Evolutionary conservation across 139 green algal genomes (phyloP).

Genomic region (Asterochloris erici): DNA sequence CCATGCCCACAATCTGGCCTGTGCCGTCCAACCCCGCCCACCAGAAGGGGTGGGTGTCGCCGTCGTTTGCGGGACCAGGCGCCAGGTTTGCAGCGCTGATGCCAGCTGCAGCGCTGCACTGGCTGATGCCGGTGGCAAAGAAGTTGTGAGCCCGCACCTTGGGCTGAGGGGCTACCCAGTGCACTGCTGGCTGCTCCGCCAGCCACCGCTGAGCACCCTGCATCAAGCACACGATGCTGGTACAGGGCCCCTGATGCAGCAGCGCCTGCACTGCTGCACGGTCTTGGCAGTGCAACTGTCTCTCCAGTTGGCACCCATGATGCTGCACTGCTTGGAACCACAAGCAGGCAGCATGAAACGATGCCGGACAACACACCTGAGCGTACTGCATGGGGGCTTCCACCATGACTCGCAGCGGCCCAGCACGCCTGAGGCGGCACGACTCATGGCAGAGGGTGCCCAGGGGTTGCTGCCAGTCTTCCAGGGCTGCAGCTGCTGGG

Average conservation of each 20-base stretch:
- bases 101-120: background rate
- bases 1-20: slow-evolving; percentile 78
- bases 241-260: too few species aligned
- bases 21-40: slow-evolving; percentile 36
- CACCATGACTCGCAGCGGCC: background rate
- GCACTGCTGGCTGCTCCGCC: slow-evolving; percentile 1
- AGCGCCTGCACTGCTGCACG: too few species aligned
- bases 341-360: too few species aligned
- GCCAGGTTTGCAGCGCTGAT: background rate
- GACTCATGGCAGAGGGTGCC: background rate
- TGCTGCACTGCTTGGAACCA: too few species aligned
- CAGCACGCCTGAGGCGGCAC: background rate
- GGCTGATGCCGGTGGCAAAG: slow-evolving; percentile 14
- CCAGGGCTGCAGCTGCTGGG: slow-evolving; percentile 7
- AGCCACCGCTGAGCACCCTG: slow-evolving; percentile 8
- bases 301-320: too few species aligned
- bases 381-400: background rate
- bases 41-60: slow-evolving; percentile 10
- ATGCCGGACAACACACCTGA: background rate
- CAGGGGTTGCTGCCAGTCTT: slow-evolving; percentile 11
- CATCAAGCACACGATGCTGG: too few species aligned
- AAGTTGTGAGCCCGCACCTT: slow-evolving; percentile 5
- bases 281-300: too few species aligned
- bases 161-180: slow-evolving; percentile 1
- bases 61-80: background rate